A percentile compares a stretch with the other conserved stretches of the same genome.
Conservation (phyloP, 352 stramenopile genomes). For the Phytophthora aleatoria region DNA sequence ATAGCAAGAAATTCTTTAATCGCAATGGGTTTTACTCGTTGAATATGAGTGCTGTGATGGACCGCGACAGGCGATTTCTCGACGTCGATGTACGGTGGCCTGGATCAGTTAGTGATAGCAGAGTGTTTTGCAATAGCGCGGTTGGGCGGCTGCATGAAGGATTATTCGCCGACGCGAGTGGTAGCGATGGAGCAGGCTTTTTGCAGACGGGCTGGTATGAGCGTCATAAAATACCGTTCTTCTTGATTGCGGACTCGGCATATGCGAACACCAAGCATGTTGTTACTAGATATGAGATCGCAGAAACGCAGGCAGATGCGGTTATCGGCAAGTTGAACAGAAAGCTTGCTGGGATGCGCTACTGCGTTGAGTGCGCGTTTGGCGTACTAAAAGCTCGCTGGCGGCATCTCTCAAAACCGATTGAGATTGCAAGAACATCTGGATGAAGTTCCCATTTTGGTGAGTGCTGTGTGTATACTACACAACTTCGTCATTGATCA, state of each 20-base stretch:
- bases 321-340: neutral
- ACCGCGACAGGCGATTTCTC: constrained; percentile 2
- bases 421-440: neutral
- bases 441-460: neutral
- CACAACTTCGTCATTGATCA: constrained; percentile 5
- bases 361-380: neutral
- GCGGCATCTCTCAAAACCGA: neutral
- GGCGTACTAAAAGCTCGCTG: neutral
- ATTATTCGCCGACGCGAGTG: neutral
- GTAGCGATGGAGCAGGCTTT: neutral
- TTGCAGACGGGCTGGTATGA: constrained; percentile 1
- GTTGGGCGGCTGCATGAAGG: neutral
- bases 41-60: constrained; percentile 6
- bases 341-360: neutral
- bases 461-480: constrained; percentile 2
- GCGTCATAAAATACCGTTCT: neutral
- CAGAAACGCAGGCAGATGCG: neutral
- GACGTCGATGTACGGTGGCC: constrained; percentile 5
- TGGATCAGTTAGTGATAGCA: constrained; percentile 3
- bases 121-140: constrained; percentile 4
- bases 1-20: constrained; percentile 7
- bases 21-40: constrained; percentile 10
- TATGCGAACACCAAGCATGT: neutral
- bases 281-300: neutral
- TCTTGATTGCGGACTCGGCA: neutral